Base-by-base conservation (phyloP, 1,284 basidiomycete species). In the Cutaneotrichosporon sp. region DNA sequence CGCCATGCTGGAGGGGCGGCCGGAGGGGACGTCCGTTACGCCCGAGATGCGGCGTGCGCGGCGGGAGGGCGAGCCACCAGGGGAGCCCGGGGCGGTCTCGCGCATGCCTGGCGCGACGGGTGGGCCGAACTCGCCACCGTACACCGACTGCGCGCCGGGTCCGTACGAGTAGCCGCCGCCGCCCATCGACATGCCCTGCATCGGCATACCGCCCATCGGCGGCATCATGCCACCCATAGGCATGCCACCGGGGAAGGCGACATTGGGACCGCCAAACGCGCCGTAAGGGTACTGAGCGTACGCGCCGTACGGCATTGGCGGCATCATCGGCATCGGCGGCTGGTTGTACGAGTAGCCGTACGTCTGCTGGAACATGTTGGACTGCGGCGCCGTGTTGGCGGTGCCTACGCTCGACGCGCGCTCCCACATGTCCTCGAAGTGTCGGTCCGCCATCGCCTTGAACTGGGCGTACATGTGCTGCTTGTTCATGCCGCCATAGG, bases 401-500 rank as follows among this genome's bases (percentile, higher is more conserved):
- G 54, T 62, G 27, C 70, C 71, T 1, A 71, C 67, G n/a, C 58
- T 62, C 6, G 70, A 72, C 9, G 69, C 69, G 14, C 73, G 67
- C 66, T 78, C 76, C 76, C 76, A 78, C 59, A 73, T 69, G 50
- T 78, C 75, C 58, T 78, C 76, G 20, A 73, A 77, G 36, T 73
- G 70, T 3, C 69, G 69, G 42, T 67, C 69, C 0, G 76, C 76
- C 2, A 73, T 73, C 13, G 73, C 72, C 68, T 77, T 73, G 64
- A 69, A 76, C 56, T 76, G 72, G 34, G 69, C 69, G 59, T 78
- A 73, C 66, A 69, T 73, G 29, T 73, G 72, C 49, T 76, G 73
- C 56, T 77, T 76, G 33, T 31, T 31, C 27, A 9, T 16, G n/a
- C 13, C 34, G 11, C 47, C 55, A 18, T 55, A 55, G 4, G 53